phyloP scores from a whole-genome alignment of 768 basidiomycete genomes.

The Omphalotus guepiniiformis region DNA sequence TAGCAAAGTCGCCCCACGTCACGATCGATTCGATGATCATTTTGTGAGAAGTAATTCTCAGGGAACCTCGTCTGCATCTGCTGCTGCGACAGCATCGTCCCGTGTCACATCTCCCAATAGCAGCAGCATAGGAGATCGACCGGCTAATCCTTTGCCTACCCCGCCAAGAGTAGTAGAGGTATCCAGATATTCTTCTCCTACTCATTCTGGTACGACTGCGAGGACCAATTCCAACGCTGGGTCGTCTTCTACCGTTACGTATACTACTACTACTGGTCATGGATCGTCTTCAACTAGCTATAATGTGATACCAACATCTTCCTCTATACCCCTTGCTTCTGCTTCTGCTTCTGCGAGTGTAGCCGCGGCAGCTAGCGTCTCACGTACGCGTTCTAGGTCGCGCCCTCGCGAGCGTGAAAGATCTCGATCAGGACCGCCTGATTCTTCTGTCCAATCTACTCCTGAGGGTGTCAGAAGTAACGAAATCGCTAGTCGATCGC shows the following conservation, averaged over 20 bases:
- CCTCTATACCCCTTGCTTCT: conserved; percentile 14
- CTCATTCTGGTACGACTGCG: neutral
- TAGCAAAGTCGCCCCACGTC: conserved; percentile 9
- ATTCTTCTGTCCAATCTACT: no score
- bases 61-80: conserved; percentile 7
- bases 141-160: conserved; percentile 3
- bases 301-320: neutral
- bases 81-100: neutral
- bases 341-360: neutral
- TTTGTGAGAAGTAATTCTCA: neutral
- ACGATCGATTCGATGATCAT: neutral
- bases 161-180: conserved; percentile 4
- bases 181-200: conserved; percentile 1
- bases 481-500: no score
- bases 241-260: conserved; percentile 2
- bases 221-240: neutral
- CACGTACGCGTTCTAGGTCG: neutral
- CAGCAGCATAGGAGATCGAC: conserved; percentile 3
- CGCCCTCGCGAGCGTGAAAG: conserved; percentile 3
- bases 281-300: conserved; percentile 1
- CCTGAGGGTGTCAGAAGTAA: no score
- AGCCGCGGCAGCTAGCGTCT: neutral
- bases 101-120: conserved; percentile 8
- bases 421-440: no score
- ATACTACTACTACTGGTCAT: neutral